Base-by-base conservation (phyloP, 257 asterid genomes). In the Ilex aquifolium region DNA sequence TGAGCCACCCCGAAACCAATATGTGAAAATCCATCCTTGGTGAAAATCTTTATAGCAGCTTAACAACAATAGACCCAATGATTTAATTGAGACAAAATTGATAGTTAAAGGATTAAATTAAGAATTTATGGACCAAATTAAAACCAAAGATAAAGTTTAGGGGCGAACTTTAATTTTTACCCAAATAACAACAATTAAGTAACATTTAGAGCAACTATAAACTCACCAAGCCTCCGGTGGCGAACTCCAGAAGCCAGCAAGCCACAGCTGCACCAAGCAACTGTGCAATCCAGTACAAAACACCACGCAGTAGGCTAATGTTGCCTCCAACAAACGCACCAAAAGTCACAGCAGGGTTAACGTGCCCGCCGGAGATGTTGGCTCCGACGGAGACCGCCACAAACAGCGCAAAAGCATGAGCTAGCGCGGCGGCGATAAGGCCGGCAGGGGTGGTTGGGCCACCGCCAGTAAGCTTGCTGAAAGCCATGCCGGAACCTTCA, bases 231-330 rank as follows among this genome's bases (percentile, higher is more conserved):
- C 81, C 78, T 13, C 81, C 81, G 0, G 78, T 68, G 50, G 65
- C 6, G 59, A 65, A 65, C 67, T 76, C 68, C 17, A 76, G 81
- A 60, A 76, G 80, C 48, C 60, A 65, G 64, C 77, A 71, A 58
- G 77, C 77, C 7, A 67, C 69, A 31, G 69, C 78, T 17, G 73
- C 65, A 31, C 78, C 81, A 21, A 72, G 78, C 13, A 72, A 72
- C 69, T 76, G 81, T 51, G 81, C 81, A 31, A 76, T 46, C 81
- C 81, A 76, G 65, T 76, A 76, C n/a, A 76, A 54, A 64, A 76
- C 29, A 16, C 81, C 81, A 48, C 77, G 77, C 6, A 72, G 59
- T n/a, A 76, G 81, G 36, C 69, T 72, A 31, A 76, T 76, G 57
- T 76, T 76, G 42, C 81, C 77, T 3, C 81, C 77, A 36, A 76